Evolutionary conservation across 2,329 filamentous ascomycete species (phyloP), one percentile per base, ranked within the genome.

Genomic region (Ophiostoma himal-ulmi): DNA sequence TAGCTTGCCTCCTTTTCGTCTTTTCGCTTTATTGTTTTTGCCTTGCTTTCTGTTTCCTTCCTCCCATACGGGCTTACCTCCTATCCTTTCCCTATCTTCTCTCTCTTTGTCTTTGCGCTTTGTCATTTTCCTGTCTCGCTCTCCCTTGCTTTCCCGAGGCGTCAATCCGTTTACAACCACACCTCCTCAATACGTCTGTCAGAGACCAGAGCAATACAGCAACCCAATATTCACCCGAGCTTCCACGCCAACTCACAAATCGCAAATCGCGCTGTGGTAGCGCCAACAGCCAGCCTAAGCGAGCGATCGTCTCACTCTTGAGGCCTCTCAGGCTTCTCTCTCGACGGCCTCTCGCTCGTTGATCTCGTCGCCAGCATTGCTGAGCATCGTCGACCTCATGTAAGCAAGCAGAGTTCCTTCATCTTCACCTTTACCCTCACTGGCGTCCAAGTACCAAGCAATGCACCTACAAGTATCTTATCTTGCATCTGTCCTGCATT

Each of bases 251-350:
- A 14, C 22, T 57, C 52, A 22, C n/a, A 57, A 57, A 57, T 11
- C 22, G 52, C n/a, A 57, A 57, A 57, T 57, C 52, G 52, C 57
- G 26, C 26, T 62, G 57, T 62, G 26, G 57, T 62, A 30, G 26
- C 57, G 54, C 26, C 57, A 62, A 34, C 57, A 36, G 26, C 57
- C 57, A 62, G 5, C 57, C 57, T 22, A 5, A 36, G 36, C 26
- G 57, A 62, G 57, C 22, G 57, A 62, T 34, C 57, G 26, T 62
- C 57, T 62, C 57, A 11, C 26, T 57, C 57, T 62, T 36, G 57
- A 62, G 22, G 57, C 57, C 52, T 62, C 57, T 14, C 26, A 57
- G 52, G n/a, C 52, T 57, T 57, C 57, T 34, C 26, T 62, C 57
- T 62, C 57, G 57, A 62, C 57, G 57, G 57, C 57, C 52, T 62